Evolutionary conservation across 2,329 filamentous ascomycete species (phyloP), one percentile per base, ranked within the genome.

Genomic region (Aureobasidium sp.): DNA sequence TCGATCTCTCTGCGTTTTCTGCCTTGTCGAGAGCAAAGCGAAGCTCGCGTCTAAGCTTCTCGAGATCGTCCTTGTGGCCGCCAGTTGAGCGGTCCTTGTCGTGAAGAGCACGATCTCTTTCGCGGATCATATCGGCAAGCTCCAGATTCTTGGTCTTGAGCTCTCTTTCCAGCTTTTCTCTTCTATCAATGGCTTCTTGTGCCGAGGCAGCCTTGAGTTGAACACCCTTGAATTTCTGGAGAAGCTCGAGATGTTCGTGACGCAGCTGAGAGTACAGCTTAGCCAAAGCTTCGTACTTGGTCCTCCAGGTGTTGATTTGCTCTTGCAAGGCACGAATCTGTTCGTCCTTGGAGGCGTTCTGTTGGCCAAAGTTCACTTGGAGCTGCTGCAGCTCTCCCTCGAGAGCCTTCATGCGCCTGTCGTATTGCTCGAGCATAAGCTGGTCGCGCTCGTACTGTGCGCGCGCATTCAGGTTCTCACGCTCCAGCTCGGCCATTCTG

Each of bases 61-160:
- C 94, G 11, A 96, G 70, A 73, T 99, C 94, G 62, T 99, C 94
- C 70, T 90, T 92, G 75, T 92, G 92, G 59, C 86, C 89, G 36
- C 94, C 94, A 57, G 81, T 85, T n/a, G 88, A 78, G 61, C 94
- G 86, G 72, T 99, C 94, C 73, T 92, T 91, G 65, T 99, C 94
- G 71, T 97, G 91, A 57, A 97, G 77, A 34, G 94, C 94, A 66
- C 94, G 86, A 71, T 99, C 94, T 68, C 94, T 84, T 78, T 99
- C 94, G 47, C 94, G 86, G 66, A 99, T 99, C 94, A 99, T 97
- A 73, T 97, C 91, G 36, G 94, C 94, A 64, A 99, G 78, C 75
- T 99, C 94, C n/a, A 99, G 79, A 72, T 99, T 99, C 84, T 99
- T 99, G 34, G 93, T 97, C 83, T 99, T 99, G 73, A 99, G 89